phyloP scores from a whole-genome alignment of 2,329 filamentous ascomycete species.

The Decorospora gaudefroyi region DNA sequence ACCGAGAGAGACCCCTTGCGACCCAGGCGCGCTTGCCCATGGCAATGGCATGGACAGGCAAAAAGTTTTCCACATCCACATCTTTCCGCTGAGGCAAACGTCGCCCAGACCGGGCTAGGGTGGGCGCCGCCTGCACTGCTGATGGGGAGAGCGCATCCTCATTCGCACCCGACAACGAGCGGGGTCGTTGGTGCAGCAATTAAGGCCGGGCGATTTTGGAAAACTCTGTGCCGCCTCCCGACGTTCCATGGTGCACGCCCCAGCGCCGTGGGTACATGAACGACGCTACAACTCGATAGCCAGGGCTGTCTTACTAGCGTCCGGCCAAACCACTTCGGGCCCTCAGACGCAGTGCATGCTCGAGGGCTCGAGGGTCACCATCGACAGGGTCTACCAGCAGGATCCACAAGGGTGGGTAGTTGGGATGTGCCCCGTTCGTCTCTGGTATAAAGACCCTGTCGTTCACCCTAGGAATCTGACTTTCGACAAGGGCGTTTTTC shows the following conservation, averaged over 20 bases:
- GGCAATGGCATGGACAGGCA: too few species aligned
- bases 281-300: conserved; percentile 25
- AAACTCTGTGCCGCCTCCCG: conserved; percentile 39
- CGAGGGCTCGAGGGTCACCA: too few species aligned
- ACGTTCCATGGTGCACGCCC: conserved; percentile 34
- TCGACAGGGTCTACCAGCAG: conserved; percentile 29
- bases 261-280: conserved; percentile 23
- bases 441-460: conserved; percentile 35
- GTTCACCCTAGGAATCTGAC: conserved; percentile 11
- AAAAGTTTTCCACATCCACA: conserved; percentile 17
- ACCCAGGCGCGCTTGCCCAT: conserved; percentile 17
- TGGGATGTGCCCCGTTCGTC: conserved; percentile 27
- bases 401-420: conserved; percentile 28
- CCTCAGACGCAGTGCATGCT: conserved; percentile 24
- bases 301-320: conserved; percentile 21
- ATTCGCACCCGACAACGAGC: conserved; percentile 29
- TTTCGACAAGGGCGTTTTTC: conserved; percentile 23
- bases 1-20: too few species aligned
- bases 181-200: conserved; percentile 24
- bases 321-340: conserved; percentile 20
- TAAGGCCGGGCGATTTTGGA: conserved; percentile 21
- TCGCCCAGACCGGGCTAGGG: conserved; percentile 20
- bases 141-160: conserved; percentile 6
- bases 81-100: conserved; percentile 15
- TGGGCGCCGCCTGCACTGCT: conserved; percentile 2